Base-by-base conservation (phyloP, 768 basidiomycete species). In the Suillus variegatus region DNA sequence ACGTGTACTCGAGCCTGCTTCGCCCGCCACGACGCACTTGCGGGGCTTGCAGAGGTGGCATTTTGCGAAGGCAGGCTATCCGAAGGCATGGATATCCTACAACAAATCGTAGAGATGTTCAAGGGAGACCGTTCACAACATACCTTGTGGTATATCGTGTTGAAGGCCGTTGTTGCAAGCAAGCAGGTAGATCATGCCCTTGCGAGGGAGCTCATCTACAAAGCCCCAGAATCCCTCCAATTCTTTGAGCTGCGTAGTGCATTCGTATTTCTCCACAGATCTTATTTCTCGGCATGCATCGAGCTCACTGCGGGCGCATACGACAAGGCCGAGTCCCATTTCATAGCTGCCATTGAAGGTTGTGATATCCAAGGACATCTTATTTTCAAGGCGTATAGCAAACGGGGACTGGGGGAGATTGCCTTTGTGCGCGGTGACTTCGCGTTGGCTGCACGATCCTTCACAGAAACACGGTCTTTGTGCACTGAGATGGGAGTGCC, bases 101-200 rank as follows among this genome's bases (percentile, higher is more conserved):
- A 52, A 8, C 1, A 16, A 18, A 8, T 52, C 51, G 16, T 16
- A 51, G 14, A 8, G 14, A 52, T 51, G 25, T 51, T 8, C 7
- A 1, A 52, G 14, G 49, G 49, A 28, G 25, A 52, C 5, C 1
- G 1, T 9, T 28, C 25, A 0, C 0, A 18, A 0, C 0, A 2
- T 16, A 2, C 8, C 7, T 16, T 18, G 3, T 51, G 20, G 46
- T 46, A n/a, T 8, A 6, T 1, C 2, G 5, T 12, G 0, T 47
- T 2, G n/a, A 47, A 47, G n/a, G 46, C 46, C 4, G 9, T 6
- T 47, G 46, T 22, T 22, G 46, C n/a, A 13, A 13, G 46, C n/a
- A n/a, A 22, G 20, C 46, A 47, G 10, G 46, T 12, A n/a, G n/a
- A 47, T 22, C 3, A n/a, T 47, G 46, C n/a, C n/a, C 12, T 47